Evolutionary conservation across 257 asterid genomes (phyloP), one percentile per base, ranked within the genome.

Genomic region (Plectranthus barbatus): DNA sequence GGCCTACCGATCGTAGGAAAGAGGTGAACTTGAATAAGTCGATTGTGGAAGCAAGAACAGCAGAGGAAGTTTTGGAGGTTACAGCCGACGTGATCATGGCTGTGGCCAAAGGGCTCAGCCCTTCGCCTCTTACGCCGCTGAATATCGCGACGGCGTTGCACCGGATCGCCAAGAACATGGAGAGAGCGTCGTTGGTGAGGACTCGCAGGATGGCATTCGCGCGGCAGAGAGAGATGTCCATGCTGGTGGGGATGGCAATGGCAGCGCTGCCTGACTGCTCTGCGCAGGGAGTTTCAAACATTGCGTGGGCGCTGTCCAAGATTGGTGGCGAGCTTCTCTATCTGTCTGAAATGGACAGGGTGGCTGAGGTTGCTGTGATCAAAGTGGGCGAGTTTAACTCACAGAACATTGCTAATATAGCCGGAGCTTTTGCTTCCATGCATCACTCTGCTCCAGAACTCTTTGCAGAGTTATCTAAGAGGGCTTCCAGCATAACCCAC

Each of bases 211-310:
- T 89, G 71, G 79, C 96, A 17, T 89, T 92, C 52, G 95, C 99
- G 1, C 81, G 99, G 58, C 90, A 79, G 54, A 85, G 77, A 41
- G 97, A 92, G 75, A 86, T 92, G 97, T 80, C 77, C 52, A 84
- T 92, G 94, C 99, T 92, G 66, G 99, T 92, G 26, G 93, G 90
- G 47, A 81, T 92, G 81, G 99, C 95, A 19, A 92, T 92, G 99
- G 64, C 82, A 15, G 85, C 94, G 29, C 59, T 92, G 84, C 96
- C 99, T 1, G 96, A 89, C 7, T 86, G 96, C 85, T 86, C 96
- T 0, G 84, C 84, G 2, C 99, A 92, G 60, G 99, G 97, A 12
- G 68, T 92, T 76, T 92, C 99, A 5, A 92, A 92, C 73, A 85
- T 87, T 37, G 95, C 87, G 0, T 92, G 97, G 94, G 99, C 99